These are phyloP conservation scores for Cucumis hystrix DNA, from an alignment of 306 rosid genomes.

Conservation along the genomic window DNA sequence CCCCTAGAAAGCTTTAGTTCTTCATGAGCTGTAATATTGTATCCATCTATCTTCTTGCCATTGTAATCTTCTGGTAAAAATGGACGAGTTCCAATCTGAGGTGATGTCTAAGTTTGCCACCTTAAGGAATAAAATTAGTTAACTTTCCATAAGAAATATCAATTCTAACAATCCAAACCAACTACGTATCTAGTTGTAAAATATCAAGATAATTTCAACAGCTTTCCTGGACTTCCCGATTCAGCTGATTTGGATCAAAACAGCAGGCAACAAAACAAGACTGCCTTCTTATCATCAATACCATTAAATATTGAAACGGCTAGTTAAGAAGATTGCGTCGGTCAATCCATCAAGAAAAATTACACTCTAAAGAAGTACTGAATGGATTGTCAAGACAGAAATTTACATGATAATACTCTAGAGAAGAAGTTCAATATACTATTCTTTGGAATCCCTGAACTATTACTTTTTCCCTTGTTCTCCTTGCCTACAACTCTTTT, in stretches of 20 bases:
- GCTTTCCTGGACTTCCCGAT: not conserved
- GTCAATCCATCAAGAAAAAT: not conserved
- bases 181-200: not conserved
- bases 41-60: not conserved
- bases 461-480: conserved; percentile 38
- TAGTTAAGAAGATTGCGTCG: not conserved
- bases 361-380: not conserved
- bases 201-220: not conserved
- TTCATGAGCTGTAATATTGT: not conserved
- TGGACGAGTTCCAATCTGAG: not conserved
- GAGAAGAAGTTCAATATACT: conserved; percentile 73
- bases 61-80: not conserved
- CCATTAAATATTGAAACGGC: not conserved
- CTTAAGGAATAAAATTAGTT: not conserved
- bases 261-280: not conserved
- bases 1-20: not conserved
- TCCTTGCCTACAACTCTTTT: conserved; percentile 26
- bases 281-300: not conserved
- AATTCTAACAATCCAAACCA: not conserved
- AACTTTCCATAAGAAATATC: not conserved
- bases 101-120: not conserved
- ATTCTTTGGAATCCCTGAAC: conserved; percentile 19
- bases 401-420: conserved; percentile 27
- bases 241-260: not conserved
- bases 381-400: not conserved